Evolutionary conservation across 805 yeast genomes (phyloP), one percentile per base, ranked within the genome.

Genomic region (Nakazawaea pomicola): DNA sequence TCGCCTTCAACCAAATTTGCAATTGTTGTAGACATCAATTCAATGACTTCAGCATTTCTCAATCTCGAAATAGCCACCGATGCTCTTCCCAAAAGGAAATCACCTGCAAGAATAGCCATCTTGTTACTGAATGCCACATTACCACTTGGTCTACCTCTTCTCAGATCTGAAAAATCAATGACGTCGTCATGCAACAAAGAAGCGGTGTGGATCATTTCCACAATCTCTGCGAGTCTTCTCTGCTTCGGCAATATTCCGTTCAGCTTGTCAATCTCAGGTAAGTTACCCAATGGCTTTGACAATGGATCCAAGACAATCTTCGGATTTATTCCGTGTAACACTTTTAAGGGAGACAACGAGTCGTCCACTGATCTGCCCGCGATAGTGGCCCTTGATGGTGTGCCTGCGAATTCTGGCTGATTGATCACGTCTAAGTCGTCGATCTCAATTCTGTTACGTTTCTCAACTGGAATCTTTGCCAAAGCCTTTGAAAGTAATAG

Each of bases 1-100:
- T 93, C 99, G 38, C 99, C 99, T 65, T 93, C 99, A 1, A 93
- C 98, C 46, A 93, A 71, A 58, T 93, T 93, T 10, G 98, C 99
- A 57, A 93, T 93, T 24, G 96, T 84, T 11, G 96, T 91, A 3
- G 97, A 89, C 67, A 93, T 78, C 46, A 93, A 71, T 65, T 93
- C 99, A 44, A 89, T 90, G 34, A 93, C 99, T 66, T 93, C 98
- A n/a, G 96, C 91, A 60, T 93, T 91, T 56, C 97, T 72, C 38
- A 93, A 66, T 46, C 99, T 70, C 10, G 97, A 95, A 49, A 93
- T 81, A 2, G 96, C 90, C 8, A 93, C 97, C 0, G 98, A 90
- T 0, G 99, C 98, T 53, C 99, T 74, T 14, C 96, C 99, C 35
- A 93, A 74, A 44, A 93, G 62, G 63, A 93, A 93, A 64, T 93